phyloP scores from a whole-genome alignment of 257 asterid genomes.

The Striga asiatica region DNA sequence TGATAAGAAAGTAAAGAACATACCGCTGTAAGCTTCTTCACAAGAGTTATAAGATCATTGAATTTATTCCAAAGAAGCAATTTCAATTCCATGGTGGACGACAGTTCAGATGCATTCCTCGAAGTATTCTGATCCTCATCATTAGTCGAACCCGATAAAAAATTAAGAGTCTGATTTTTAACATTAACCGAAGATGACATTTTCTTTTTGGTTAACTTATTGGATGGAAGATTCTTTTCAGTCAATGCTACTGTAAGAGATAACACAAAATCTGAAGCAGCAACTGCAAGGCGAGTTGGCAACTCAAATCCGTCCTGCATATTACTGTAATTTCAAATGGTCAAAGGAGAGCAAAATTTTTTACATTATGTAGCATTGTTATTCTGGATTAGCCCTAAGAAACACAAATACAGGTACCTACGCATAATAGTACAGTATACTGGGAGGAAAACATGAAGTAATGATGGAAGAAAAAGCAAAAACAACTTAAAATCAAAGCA shows the following conservation, averaged over 20 bases:
- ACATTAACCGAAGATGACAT: slow-evolving; percentile 26
- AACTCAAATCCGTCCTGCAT: slow-evolving; percentile 74
- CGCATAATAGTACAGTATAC: too few relatives aligned
- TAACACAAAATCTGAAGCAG: slow-evolving; percentile 76
- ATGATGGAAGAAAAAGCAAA: too few relatives aligned
- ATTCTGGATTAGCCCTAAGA: too few relatives aligned
- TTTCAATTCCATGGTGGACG: slow-evolving; percentile 41
- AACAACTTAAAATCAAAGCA: too few relatives aligned
- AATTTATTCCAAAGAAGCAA: slow-evolving; percentile 66
- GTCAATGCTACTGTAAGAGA: slow-evolving; percentile 68
- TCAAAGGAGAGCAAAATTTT: too few relatives aligned
- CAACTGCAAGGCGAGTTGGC: slow-evolving; percentile 89
- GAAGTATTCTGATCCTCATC: slow-evolving; percentile 22
- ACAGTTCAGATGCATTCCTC: slow-evolving; percentile 31
- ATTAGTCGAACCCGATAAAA: slow-evolving; percentile 21
- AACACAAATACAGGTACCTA: too few relatives aligned
- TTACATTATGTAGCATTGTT: too few relatives aligned
- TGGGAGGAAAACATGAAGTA: too few relatives aligned
- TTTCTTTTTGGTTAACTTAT: slow-evolving; percentile 29
- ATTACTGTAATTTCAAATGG: slow-evolving; percentile 38
- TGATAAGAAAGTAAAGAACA: slow-evolving; percentile 17
- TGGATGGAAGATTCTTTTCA: slow-evolving; percentile 29
- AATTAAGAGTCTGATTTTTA: slow-evolving; percentile 25
- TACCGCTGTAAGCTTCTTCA: slow-evolving; percentile 68
- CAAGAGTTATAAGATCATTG: slow-evolving; percentile 49